Evolutionary conservation across 1,284 basidiomycete genomes (phyloP).

Genomic region (Cutaneotrichosporon cavernicola): DNA sequence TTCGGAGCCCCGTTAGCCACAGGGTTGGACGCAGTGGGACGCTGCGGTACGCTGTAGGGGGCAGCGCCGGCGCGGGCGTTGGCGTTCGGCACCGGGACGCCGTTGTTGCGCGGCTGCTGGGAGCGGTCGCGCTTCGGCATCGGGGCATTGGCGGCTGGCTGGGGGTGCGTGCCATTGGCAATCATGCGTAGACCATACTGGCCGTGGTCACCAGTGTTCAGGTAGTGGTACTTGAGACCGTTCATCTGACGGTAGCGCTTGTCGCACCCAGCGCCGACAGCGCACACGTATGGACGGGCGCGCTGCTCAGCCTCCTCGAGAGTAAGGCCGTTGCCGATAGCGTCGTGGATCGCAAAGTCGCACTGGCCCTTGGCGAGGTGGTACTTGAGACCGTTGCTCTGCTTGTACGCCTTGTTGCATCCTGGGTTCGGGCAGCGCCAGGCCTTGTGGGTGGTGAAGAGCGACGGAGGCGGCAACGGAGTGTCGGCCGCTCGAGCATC

Average conservation of each 20-base stretch:
- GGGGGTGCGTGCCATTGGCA: conserved; percentile 72
- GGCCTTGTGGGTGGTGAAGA: conserved; percentile 68
- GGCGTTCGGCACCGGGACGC: conserved; percentile 3
- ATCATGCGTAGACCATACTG: conserved; percentile 78
- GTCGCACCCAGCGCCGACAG: conserved; percentile 78
- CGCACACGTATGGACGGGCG: conserved; percentile 80
- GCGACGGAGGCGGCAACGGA: conserved; percentile 44
- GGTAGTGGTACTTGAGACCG: conserved; percentile 88
- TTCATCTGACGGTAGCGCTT: conserved; percentile 99
- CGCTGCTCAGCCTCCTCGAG: conserved; percentile 78
- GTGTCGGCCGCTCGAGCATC: conserved; percentile 36
- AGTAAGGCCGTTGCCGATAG: conserved; percentile 65
- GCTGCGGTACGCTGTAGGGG: conserved; percentile 33
- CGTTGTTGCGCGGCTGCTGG: conserved; percentile 15
- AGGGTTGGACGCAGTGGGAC: neutral
- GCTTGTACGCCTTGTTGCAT: conserved; percentile 98
- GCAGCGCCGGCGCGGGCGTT: conserved; percentile 15
- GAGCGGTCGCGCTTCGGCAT: conserved; percentile 29
- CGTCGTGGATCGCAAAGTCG: conserved; percentile 79
- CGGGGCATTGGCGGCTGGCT: conserved; percentile 40
- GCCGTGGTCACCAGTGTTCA: conserved; percentile 93
- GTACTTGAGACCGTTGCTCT: conserved; percentile 94
- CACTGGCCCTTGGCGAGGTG: conserved; percentile 80
- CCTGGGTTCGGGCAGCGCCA: conserved; percentile 96
- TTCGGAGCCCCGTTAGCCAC: neutral